Evolutionary conservation across 352 stramenopile species (phyloP).

Genomic region (Globisporangium radiosum): DNA sequence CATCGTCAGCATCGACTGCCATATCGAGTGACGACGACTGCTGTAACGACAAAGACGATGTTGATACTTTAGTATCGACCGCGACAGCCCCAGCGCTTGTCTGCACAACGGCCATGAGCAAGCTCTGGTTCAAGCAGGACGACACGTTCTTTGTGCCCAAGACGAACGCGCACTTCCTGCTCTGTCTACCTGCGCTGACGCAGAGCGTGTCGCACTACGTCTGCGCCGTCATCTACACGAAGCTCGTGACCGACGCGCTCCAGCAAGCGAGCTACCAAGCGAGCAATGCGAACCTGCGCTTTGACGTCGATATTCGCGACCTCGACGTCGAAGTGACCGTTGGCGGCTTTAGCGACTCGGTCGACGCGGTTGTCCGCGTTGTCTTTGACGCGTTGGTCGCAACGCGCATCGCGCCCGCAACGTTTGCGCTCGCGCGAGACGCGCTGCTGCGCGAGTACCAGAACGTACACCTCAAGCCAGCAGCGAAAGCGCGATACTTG

Average conservation of each 20-base stretch:
- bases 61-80: neutral
- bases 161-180: constrained; percentile 56
- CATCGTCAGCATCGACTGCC: too few relatives aligned
- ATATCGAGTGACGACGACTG: too few relatives aligned
- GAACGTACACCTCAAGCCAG: constrained; percentile 60
- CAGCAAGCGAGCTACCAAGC: constrained; percentile 66
- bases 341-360: constrained; percentile 65
- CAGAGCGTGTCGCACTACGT: constrained; percentile 39
- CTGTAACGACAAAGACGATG: neutral
- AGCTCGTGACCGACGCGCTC: constrained; percentile 56
- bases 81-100: constrained; percentile 27
- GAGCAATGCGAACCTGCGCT: constrained; percentile 42
- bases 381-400: constrained; percentile 40
- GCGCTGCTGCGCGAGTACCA: constrained; percentile 62
- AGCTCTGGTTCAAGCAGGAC: constrained; percentile 78
- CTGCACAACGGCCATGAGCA: constrained; percentile 25
- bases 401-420: constrained; percentile 19
- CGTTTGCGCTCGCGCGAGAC: constrained; percentile 44
- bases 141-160: constrained; percentile 57
- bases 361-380: constrained; percentile 40
- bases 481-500: constrained; percentile 60
- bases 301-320: constrained; percentile 52
- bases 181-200: constrained; percentile 47
- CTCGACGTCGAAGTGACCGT: constrained; percentile 62
- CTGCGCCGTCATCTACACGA: constrained; percentile 57